A percentile compares a stretch with the other conserved stretches of the same genome.
These are phyloP conservation scores for Candolleomyces eurysporus DNA, from an alignment of 768 basidiomycete species.

Conservation along the genomic window DNA sequence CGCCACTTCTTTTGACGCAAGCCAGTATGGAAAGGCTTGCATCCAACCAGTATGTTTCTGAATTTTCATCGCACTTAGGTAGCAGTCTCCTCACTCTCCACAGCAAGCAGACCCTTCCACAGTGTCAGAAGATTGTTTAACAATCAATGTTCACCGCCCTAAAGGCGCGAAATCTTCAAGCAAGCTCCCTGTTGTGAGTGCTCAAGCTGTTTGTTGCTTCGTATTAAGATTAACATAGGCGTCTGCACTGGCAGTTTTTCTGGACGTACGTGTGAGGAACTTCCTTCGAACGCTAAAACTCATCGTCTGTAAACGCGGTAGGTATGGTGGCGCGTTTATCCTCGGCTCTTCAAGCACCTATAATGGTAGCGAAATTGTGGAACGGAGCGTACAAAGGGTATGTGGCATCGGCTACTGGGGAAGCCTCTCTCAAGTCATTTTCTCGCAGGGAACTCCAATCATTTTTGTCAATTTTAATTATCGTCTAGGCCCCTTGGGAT, in stretches of 20 bases:
- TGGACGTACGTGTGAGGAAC: constrained; percentile 30
- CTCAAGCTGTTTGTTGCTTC: not conserved
- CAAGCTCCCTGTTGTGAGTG: constrained; percentile 37
- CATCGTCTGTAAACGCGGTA: too few relatives aligned
- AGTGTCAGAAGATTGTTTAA: constrained; percentile 59
- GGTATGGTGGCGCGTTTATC: too few relatives aligned
- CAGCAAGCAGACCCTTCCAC: not conserved
- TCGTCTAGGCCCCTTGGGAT: constrained; percentile 47
- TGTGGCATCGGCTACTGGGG: constrained; percentile 5
- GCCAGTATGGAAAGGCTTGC: constrained; percentile 44
- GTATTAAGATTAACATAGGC: not conserved
- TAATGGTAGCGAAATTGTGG: too few relatives aligned
- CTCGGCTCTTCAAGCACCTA: too few relatives aligned
- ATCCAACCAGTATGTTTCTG: constrained; percentile 40
- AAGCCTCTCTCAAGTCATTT: not conserved
- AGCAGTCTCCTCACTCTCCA: too few relatives aligned
- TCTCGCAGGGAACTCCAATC: constrained; percentile 38
- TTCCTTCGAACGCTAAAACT: too few relatives aligned
- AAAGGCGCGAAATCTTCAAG: constrained; percentile 26
- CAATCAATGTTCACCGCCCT: constrained; percentile 57
- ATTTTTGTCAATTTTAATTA: constrained; percentile 40
- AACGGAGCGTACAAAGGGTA: too few relatives aligned
- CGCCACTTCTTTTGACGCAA: constrained; percentile 37
- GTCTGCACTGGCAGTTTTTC: constrained; percentile 26
- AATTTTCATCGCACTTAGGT: too few relatives aligned